phyloP scores from a whole-genome alignment of 2,329 filamentous ascomycete species.

The Trichothecium sympodiale region DNA sequence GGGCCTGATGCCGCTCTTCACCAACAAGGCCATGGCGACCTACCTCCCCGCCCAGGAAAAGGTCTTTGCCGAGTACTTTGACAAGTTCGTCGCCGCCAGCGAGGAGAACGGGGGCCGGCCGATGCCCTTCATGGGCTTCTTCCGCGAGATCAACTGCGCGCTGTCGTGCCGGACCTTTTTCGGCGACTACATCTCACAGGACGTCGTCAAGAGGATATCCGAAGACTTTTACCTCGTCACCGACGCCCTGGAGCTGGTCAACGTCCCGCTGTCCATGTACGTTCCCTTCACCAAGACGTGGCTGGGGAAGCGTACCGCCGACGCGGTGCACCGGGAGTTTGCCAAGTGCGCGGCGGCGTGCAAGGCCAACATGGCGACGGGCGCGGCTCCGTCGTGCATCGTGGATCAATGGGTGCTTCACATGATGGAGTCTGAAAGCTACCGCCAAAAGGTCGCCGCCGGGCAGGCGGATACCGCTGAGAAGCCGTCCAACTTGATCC shows the following conservation, averaged over 20 bases:
- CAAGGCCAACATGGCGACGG: slow-evolving; percentile 59
- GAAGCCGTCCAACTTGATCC: slow-evolving; percentile 35
- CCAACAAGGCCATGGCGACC: slow-evolving; percentile 54
- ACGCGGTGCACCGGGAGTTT: slow-evolving; percentile 62
- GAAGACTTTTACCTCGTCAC: slow-evolving; percentile 73
- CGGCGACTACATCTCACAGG: slow-evolving; percentile 65
- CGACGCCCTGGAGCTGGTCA: slow-evolving; percentile 68
- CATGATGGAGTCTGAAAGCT: slow-evolving; percentile 62
- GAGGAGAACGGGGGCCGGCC: slow-evolving; percentile 39
- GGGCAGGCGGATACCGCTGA: slow-evolving; percentile 30
- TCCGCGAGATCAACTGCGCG: slow-evolving; percentile 70
- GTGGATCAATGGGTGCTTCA: slow-evolving; percentile 67
- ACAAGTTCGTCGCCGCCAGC: slow-evolving; percentile 53
- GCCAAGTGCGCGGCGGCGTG: slow-evolving; percentile 59
- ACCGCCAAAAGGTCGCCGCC: slow-evolving; percentile 51
- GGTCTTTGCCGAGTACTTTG: slow-evolving; percentile 61
- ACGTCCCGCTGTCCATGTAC: slow-evolving; percentile 59
- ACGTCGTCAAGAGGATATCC: slow-evolving; percentile 61
- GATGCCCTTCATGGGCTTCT: slow-evolving; percentile 57
- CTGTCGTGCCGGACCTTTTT: slow-evolving; percentile 71
- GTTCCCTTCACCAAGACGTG: slow-evolving; percentile 66
- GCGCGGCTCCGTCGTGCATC: slow-evolving; percentile 59
- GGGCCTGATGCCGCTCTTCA: slow-evolving; percentile 65
- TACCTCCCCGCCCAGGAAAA: slow-evolving; percentile 67
- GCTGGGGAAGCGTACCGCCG: slow-evolving; percentile 64